Percentiles rank a stretch among this genome's conserved stretches.
phyloP scores from a whole-genome alignment of 1,284 basidiomycete genomes.

The Cutaneotrichosporon sp. region DNA sequence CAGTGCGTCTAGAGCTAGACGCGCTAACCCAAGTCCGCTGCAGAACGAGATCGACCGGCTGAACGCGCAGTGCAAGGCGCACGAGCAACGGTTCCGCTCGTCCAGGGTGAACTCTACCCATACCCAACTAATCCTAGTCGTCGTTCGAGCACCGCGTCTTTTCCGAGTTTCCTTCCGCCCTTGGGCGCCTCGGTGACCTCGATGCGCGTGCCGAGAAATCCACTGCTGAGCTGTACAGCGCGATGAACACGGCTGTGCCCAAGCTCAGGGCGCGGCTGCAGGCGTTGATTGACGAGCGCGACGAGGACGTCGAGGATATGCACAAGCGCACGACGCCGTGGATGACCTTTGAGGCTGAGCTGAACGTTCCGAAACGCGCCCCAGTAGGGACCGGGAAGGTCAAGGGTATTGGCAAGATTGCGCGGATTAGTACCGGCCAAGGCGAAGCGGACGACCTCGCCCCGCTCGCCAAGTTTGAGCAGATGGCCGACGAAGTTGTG shows the following conservation, averaged over 20 bases:
- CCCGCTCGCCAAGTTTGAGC: conserved; percentile 36
- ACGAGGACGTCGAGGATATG: conserved; percentile 39
- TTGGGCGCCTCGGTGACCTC: conserved; percentile 30
- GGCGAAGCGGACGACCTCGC: conserved; percentile 19
- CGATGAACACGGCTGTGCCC: conserved; percentile 28
- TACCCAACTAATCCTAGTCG: conserved; percentile 24
- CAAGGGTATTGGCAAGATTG: conserved; percentile 15
- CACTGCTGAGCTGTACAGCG: conserved; percentile 25
- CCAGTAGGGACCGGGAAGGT: not conserved
- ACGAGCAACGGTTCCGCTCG: conserved; percentile 42
- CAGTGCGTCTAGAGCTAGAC: not conserved
- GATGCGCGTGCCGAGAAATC: conserved; percentile 43
- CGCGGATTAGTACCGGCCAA: conserved; percentile 17
- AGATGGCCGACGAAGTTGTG: conserved; percentile 45
- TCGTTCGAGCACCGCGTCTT: conserved; percentile 47
- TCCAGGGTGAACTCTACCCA: conserved; percentile 29
- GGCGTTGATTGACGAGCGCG: conserved; percentile 27
- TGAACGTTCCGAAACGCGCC: not conserved
- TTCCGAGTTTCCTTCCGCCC: conserved; percentile 33
- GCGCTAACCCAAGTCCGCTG: conserved; percentile 28
- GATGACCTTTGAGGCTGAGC: conserved; percentile 28
- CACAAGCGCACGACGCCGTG: conserved; percentile 42
- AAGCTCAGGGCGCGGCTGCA: conserved; percentile 27
- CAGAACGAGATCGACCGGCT: conserved; percentile 42
- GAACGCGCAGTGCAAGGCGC: conserved; percentile 38